phyloP scores from a whole-genome alignment of 805 yeast genomes.

The Candida sonorensis region DNA sequence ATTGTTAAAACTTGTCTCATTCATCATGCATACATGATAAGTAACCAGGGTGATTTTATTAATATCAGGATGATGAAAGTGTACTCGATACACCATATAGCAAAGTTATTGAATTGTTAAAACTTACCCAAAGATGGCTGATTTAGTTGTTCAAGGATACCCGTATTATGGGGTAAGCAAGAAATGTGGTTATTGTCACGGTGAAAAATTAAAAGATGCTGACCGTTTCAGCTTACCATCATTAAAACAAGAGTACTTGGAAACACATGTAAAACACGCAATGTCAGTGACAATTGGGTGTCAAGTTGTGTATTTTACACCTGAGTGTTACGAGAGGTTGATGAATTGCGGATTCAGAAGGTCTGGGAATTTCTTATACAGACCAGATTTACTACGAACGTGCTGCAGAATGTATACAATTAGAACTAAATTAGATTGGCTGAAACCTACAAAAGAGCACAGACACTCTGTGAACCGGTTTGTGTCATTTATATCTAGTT shows the following conservation, averaged over 20 bases:
- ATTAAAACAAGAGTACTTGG: constrained; percentile 11
- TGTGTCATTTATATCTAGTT: constrained; percentile 30
- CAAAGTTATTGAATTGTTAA: too few species aligned
- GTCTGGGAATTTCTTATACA: constrained; percentile 54
- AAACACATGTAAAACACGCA: constrained; percentile 13
- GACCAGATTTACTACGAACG: constrained; percentile 59
- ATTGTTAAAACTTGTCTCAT: too few species aligned
- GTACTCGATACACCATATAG: too few species aligned
- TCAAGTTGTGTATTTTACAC: constrained; percentile 21
- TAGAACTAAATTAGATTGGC: constrained; percentile 43
- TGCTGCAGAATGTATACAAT: constrained; percentile 82
- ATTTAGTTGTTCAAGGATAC: constrained; percentile 1
- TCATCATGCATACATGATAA: too few species aligned
- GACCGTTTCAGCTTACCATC: constrained; percentile 34
- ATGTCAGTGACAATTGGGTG: constrained; percentile 21
- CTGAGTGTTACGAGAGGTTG: constrained; percentile 51
- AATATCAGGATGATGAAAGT: too few species aligned
- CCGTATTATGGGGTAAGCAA: constrained; percentile 1
- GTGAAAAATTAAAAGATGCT: constrained; percentile 26
- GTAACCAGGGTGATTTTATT: too few species aligned
- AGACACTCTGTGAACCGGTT: constrained; percentile 61
- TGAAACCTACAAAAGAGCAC: constrained; percentile 56
- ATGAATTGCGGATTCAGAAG: constrained; percentile 75
- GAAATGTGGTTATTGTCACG: constrained; percentile 68
- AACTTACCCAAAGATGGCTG: too few species aligned